phyloP scores from a whole-genome alignment of 2,329 filamentous ascomycete species.

The Ophiocordyceps sinensis region DNA sequence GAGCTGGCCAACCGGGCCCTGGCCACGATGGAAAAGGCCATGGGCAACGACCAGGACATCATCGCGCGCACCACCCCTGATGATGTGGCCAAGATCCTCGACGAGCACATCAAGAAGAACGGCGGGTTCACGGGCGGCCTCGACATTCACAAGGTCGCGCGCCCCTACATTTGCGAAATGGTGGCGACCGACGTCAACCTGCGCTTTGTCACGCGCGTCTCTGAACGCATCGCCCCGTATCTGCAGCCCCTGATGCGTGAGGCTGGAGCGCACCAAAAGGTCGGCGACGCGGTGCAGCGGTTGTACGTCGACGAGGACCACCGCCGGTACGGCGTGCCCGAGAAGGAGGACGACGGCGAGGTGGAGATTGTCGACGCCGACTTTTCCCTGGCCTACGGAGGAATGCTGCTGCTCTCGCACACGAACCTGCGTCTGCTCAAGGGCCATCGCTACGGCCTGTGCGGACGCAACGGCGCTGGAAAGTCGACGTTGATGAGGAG shows the following conservation, averaged over 20 bases:
- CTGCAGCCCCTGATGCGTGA: conserved; percentile 54
- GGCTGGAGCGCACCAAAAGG: conserved; percentile 41
- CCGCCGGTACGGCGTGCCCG: conserved; percentile 70
- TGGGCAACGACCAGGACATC: conserved; percentile 55
- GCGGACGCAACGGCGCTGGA: conserved; percentile 90
- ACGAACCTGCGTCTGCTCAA: conserved; percentile 90
- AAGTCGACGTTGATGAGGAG: conserved; percentile 99
- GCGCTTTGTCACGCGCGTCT: conserved; percentile 62
- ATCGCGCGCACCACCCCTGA: conserved; percentile 54
- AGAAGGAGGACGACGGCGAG: conserved; percentile 84
- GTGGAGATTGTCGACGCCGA: conserved; percentile 94
- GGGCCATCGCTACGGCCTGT: conserved; percentile 93
- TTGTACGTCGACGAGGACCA: conserved; percentile 74
- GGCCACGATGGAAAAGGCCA: conserved; percentile 82
- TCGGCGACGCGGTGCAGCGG: conserved; percentile 61
- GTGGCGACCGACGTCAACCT: conserved; percentile 79
- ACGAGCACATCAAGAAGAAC: conserved; percentile 59
- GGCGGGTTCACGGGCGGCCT: conserved; percentile 44
- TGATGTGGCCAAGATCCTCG: conserved; percentile 61
- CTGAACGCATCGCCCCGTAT: conserved; percentile 57
- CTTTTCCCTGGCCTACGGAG: conserved; percentile 94
- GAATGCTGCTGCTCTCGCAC: conserved; percentile 91
- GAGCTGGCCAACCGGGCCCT: conserved; percentile 75
- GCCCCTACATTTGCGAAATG: conserved; percentile 67
- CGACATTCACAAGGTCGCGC: conserved; percentile 53